A percentile compares a stretch with the other conserved stretches of the same genome.
These are phyloP conservation scores for Glaciozyma martinii DNA, from an alignment of 768 basidiomycete genomes.

Conservation along the genomic window DNA sequence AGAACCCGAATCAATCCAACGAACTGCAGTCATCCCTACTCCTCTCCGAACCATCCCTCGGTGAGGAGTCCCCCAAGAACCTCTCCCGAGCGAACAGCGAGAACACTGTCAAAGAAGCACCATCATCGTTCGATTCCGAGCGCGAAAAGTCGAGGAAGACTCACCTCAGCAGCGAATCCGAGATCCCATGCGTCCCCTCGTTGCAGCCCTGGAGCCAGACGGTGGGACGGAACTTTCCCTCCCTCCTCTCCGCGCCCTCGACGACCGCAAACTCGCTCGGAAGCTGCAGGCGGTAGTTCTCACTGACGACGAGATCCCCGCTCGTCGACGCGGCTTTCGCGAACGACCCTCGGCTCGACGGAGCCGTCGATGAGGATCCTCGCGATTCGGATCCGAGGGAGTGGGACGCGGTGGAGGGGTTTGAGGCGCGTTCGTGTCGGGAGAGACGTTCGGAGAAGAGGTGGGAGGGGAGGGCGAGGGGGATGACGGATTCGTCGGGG, in stretches of 20 bases:
- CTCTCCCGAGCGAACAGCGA: not conserved
- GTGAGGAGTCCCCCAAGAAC: not conserved
- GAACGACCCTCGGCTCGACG: constrained; percentile 10
- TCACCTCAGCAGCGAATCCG: constrained; percentile 46
- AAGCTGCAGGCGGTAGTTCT: constrained; percentile 43
- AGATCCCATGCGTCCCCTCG: constrained; percentile 43
- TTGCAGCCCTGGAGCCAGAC: constrained; percentile 43
- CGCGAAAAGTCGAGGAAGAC: constrained; percentile 39
- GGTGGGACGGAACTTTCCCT: constrained; percentile 28
- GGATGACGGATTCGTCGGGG: not conserved
- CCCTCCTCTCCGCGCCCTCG: constrained; percentile 7
- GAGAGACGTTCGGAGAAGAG: constrained; percentile 14
- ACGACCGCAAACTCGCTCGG: constrained; percentile 9
- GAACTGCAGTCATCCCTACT: no score
- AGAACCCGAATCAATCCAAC: no score
- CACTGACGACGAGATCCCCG: constrained; percentile 41
- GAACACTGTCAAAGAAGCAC: not conserved
- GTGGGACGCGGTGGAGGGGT: not conserved
- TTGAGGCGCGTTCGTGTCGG: constrained; percentile 4
- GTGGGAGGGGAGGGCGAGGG: constrained; percentile 1
- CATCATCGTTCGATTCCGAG: not conserved
- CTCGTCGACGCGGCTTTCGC: constrained; percentile 34
- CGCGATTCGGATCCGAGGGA: constrained; percentile 2
- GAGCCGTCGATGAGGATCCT: constrained; percentile 26
- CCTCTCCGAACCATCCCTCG: not conserved